Evolutionary conservation across 495 filamentous ascomycete species (phyloP).

Genomic region (Aspergillus hancockii): DNA sequence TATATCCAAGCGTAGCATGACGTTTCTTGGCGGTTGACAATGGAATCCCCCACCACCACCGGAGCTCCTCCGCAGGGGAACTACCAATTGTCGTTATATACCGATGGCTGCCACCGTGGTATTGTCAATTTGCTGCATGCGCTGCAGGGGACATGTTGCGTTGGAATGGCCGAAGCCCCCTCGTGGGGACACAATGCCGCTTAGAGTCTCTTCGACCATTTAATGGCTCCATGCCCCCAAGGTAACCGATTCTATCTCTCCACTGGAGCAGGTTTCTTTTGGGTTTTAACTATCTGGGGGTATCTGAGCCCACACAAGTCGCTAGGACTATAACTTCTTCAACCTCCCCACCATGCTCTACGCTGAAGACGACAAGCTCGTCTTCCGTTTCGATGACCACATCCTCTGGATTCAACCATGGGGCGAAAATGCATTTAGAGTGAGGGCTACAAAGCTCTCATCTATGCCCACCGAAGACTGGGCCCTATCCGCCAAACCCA

Average conservation of each 20-base stretch:
- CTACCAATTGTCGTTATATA: constrained; percentile 4
- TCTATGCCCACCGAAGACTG: constrained; percentile 53
- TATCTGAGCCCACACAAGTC: neutral
- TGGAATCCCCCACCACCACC: constrained; percentile 4
- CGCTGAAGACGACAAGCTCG: constrained; percentile 37
- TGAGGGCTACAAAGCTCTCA: constrained; percentile 52
- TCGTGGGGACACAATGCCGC: constrained; percentile 7
- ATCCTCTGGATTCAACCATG: constrained; percentile 56
- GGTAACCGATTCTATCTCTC: neutral
- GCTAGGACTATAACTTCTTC: neutral
- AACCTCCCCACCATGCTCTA: constrained; percentile 41
- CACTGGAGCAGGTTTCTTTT: neutral
- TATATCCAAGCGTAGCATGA: neutral
- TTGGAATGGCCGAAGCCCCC: neutral
- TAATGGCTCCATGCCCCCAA: neutral
- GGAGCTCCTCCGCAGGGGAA: constrained; percentile 4
- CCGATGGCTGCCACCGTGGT: neutral
- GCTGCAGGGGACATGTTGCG: neutral
- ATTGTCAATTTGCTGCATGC: constrained; percentile 5
- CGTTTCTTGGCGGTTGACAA: neutral
- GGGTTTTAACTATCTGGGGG: neutral
- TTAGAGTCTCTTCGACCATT: neutral
- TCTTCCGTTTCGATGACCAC: constrained; percentile 55
- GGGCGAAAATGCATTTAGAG: constrained; percentile 53
- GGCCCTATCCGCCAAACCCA: constrained; percentile 44